Evolutionary conservation across 257 asterid genomes (phyloP).

Genomic region (Capsicum pubescens): DNA sequence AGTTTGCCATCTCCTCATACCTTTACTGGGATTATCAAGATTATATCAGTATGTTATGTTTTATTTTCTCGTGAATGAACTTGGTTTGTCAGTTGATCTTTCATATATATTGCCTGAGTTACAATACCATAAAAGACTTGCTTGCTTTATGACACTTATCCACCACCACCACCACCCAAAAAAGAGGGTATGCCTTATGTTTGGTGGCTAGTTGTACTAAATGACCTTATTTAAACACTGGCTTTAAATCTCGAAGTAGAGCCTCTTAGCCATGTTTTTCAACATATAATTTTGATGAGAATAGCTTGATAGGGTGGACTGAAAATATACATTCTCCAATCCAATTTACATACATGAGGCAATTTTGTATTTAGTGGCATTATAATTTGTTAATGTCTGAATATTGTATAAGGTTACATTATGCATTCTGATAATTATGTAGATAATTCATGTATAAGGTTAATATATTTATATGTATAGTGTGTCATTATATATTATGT

Average conservation of each 20-base stretch:
- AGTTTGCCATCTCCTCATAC: constrained; percentile 6
- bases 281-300: not conserved
- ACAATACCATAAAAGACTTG: constrained; percentile 12
- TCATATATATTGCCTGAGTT: not conserved
- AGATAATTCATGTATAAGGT: too few species aligned
- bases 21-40: not conserved
- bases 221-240: not conserved
- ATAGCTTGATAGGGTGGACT: not conserved
- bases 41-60: constrained; percentile 13
- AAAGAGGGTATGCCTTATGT: not conserved
- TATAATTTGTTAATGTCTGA: too few species aligned
- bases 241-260: not conserved
- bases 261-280: not conserved
- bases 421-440: too few species aligned
- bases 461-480: too few species aligned
- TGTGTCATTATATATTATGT: too few species aligned
- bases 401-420: too few species aligned
- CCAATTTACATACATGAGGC: not conserved
- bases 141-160: not conserved
- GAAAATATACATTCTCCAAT: not conserved
- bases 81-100: constrained; percentile 1
- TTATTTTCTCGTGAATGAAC: constrained; percentile 20
- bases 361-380: too few species aligned
- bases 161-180: too few species aligned
- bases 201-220: not conserved